Evolutionary conservation across 441 rosid genomes (phyloP), one percentile per base, ranked within the genome.

Genomic region (Arabidopsis hybrid): DNA sequence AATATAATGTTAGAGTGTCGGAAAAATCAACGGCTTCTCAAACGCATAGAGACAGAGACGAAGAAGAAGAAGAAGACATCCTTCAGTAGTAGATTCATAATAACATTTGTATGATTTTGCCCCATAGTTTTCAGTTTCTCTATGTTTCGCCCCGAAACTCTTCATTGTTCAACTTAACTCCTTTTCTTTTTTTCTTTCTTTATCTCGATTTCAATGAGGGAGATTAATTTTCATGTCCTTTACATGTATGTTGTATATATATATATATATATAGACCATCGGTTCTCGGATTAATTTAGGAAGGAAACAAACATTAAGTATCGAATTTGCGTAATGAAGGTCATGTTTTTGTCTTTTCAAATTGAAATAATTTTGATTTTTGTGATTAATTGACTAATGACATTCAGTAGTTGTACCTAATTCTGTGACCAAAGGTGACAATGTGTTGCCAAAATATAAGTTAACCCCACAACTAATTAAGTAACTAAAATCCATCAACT

Each of bases 1-100:
- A 76, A 72, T 91, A 91, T 81, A 91, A 95, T 39, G 92, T 93
- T 26, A 85, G 92, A 10, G 96, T 86, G 46, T 75, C 92, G 2
- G 97, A 95, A 10, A 92, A 85, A 73, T 75, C 89, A 58, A 85
- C 95, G 14, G 69, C 72, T 71, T 85, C 82, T 84, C 95, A 66
- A 86, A 81, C 82, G 1, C 49, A 73, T 68, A 78, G 78, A 49
- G 64, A 76, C 59, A 65, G 78, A 46, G n/a, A n/a, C n/a, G 77
- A 80, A 60, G 70, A 71, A 21, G 68, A 63, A 53, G 56, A 16
- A 72, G 60, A 67, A 45, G 60, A 60, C 31, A 32, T 55, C 35
- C 52, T 50, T 65, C 39, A 58, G 21, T 57, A 77, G 55, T 32
- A 58, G 60, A 26, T 4, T 60, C 12, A 11, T 26, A n/a, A 17